Conservation (phyloP, 176 grass and related monocot species). For the Ananas comosus region DNA sequence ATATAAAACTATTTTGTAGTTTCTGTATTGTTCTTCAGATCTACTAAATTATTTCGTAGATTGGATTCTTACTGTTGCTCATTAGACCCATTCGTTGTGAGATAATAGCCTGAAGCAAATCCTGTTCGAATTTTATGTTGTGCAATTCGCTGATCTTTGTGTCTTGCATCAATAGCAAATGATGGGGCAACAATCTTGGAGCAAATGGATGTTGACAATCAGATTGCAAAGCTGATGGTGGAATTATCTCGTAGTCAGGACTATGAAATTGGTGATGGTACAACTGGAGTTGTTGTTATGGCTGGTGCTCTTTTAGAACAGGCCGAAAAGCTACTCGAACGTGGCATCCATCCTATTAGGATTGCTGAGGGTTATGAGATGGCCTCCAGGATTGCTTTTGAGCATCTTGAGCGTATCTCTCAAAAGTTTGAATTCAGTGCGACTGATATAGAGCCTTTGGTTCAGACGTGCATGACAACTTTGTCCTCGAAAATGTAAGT, state of each 20-base stretch:
- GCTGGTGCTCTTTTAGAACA: slow-evolving; percentile 72
- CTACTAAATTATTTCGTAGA: no score
- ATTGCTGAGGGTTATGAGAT: slow-evolving; percentile 82
- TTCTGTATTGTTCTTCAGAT: no score
- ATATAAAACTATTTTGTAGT: no score
- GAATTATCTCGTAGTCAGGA: slow-evolving; percentile 82
- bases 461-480: slow-evolving; percentile 81
- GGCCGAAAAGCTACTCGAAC: slow-evolving; percentile 79
- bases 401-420: slow-evolving; percentile 64
- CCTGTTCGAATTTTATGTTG: no score
- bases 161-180: slow-evolving; percentile 37
- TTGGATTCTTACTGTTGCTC: background rate
- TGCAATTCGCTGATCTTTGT: background rate
- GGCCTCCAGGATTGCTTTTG: slow-evolving; percentile 75
- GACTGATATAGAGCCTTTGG: slow-evolving; percentile 56
- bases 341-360: slow-evolving; percentile 73
- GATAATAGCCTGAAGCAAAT: background rate
- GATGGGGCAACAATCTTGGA: slow-evolving; percentile 79
- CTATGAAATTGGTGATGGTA: slow-evolving; percentile 92
- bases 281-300: slow-evolving; percentile 76
- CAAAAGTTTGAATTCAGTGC: slow-evolving; percentile 54
- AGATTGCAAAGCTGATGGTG: slow-evolving; percentile 89
- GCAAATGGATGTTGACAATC: slow-evolving; percentile 88
- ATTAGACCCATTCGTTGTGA: background rate
- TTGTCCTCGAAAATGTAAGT: slow-evolving; percentile 91